These are phyloP conservation scores for Arbutus unedo DNA, from an alignment of 148 eudicot species.

Conservation along the genomic window DNA sequence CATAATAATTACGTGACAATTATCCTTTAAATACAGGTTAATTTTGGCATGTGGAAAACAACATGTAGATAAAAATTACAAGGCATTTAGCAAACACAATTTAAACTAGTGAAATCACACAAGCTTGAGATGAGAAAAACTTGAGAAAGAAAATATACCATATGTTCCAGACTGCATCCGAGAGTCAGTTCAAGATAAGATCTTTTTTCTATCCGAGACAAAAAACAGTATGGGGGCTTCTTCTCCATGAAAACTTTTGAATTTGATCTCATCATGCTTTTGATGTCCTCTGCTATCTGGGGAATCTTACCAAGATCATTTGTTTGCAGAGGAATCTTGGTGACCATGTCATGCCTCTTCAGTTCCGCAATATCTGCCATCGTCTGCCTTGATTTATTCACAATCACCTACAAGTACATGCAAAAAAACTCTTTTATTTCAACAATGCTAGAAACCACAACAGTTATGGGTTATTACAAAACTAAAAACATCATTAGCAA, in stretches of 20 bases:
- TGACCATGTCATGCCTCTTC: not conserved
- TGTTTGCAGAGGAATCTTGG: not conserved
- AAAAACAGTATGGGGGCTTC: slow-evolving; percentile 78
- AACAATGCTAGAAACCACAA: too few species aligned
- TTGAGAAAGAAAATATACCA: slow-evolving; percentile 39
- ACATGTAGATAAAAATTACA: too few species aligned
- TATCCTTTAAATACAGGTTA: too few species aligned
- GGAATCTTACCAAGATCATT: slow-evolving; percentile 32
- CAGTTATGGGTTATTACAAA: not conserved
- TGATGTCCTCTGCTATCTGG: slow-evolving; percentile 66
- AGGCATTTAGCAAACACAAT: not conserved
- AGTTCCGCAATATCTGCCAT: too few species aligned
- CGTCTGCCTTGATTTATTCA: not conserved
- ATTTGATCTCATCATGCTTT: slow-evolving; percentile 61
- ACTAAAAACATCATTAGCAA: not conserved
- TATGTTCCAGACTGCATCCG: too few species aligned
- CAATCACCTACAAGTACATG: not conserved
- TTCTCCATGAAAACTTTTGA: slow-evolving; percentile 68
- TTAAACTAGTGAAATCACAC: not conserved
- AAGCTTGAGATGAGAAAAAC: not conserved
- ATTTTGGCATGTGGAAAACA: too few species aligned
- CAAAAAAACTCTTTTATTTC: not conserved
- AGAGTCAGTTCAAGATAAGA: too few species aligned
- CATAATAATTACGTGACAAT: too few species aligned
- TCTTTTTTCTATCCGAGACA: too few species aligned